Evolutionary conservation across 345 rosid genomes (phyloP), one percentile per base, ranked within the genome.

Genomic region (Schrenkiella parvula): DNA sequence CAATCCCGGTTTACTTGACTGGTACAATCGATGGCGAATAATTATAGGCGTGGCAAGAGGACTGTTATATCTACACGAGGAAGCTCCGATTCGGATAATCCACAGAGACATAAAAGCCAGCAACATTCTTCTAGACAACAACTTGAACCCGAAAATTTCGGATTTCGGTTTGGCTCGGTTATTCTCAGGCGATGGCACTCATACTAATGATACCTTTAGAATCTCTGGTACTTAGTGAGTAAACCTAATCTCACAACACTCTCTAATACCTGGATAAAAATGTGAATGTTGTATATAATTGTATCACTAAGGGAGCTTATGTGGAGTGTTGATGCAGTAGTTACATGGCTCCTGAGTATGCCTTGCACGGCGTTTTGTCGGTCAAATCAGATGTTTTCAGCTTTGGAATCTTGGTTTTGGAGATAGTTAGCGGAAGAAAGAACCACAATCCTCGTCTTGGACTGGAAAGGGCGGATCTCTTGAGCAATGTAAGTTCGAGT

Each of bases 291-390:
- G 43, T 31, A 34, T 23, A 17, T 46, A 15, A 23, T 48, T 44
- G 29, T 19, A 58, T 48, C 12, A 6, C 25, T 29, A 14, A 23
- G 13, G 4, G 42, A 34, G 37, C 52, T 62, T 0, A 59, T 14
- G 66, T 31, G 64, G 64, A 31, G 39, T 79, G 64, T 51, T 81
- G 44, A 48, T 43, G 86, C 84, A 90, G 97, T 74, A 96, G 97
- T 72, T 93, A 93, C 60, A 93, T 93, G 98, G 97, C 96, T 35
- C 96, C 95, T 44, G 98, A 90, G 74, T 92, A 92, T 84, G 96
- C 91, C 4, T 14, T 90, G 73, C 93, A 83, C 43, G 96, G 98
- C 21, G 83, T 85, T 78, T 80, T 92, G 71, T 92, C 96, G 0
- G 91, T 87, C 73, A 92, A 81, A 69, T 82, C 88, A 1, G 96